These are phyloP conservation scores for Zopfia rhizophila DNA, from an alignment of 2,329 filamentous ascomycete species.

Conservation along the genomic window DNA sequence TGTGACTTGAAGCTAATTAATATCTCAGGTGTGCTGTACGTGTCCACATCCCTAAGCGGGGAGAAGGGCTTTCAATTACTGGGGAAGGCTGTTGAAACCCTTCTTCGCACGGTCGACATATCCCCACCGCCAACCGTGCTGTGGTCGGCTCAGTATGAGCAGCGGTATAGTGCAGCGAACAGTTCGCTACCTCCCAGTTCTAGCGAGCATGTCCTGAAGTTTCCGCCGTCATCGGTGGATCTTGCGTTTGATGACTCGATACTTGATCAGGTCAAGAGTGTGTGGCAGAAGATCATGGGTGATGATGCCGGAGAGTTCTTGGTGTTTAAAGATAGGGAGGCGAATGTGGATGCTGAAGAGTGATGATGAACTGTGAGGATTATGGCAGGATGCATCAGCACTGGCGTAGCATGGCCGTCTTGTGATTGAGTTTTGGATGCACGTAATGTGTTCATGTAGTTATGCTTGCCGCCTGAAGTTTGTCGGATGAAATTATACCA, in stretches of 20 bases:
- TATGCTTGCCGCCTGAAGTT: too few species aligned
- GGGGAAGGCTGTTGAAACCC: conserved; percentile 52
- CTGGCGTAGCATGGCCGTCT: too few species aligned
- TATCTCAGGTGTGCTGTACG: conserved; percentile 67
- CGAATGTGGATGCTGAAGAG: conserved; percentile 68
- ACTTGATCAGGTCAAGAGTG: conserved; percentile 72
- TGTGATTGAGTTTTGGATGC: too few species aligned
- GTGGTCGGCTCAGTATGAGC: conserved; percentile 66
- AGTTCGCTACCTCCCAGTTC: conserved; percentile 35
- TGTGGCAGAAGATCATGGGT: conserved; percentile 74
- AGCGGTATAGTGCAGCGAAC: conserved; percentile 43
- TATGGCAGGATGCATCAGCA: too few species aligned
- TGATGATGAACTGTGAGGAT: too few species aligned
- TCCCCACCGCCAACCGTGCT: conserved; percentile 54
- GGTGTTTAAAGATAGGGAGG: conserved; percentile 80
- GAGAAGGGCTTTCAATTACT: conserved; percentile 48
- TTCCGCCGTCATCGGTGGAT: conserved; percentile 70
- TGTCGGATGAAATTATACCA: too few species aligned
- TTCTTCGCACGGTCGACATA: conserved; percentile 54
- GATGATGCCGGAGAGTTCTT: conserved; percentile 71
- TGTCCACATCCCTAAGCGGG: conserved; percentile 56
- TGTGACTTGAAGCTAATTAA: conserved; percentile 47
- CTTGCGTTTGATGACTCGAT: conserved; percentile 79
- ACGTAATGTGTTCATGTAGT: too few species aligned
- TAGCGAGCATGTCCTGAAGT: conserved; percentile 61